Base-by-base conservation (phyloP, 192 early-diverging fungal species). In the Podila epigama region DNA sequence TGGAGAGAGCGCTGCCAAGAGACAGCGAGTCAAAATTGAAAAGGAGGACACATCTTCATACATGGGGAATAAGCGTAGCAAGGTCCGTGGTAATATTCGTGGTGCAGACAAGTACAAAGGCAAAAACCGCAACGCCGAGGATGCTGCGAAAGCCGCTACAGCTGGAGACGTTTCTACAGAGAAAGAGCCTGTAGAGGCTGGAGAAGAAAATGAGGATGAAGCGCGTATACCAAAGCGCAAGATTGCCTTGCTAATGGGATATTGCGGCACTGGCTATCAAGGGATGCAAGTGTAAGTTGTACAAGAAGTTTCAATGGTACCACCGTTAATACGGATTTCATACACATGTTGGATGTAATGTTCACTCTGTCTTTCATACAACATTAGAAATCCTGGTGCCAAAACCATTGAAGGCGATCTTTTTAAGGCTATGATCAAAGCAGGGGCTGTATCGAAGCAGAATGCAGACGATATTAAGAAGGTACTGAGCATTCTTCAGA, bases 261-360 rank as follows among this genome's bases (percentile, higher is more conserved):
- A 92, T 81, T 94, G 93, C 72, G 98, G 98, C 2, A 93, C 95
- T 35, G 97, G 93, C 2, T 99, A 95, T 87, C 89, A 92, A 63
- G 98, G 98, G 20, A 95, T 97, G 95, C 98, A 99, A 77, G 86
- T 96, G 91, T 93, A 86, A 70, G 85, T 69, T 33, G 0, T 48
- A 12, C 25, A 67, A 32, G 27, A n/a, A n/a, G n/a, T n/a, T n/a
- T n/a, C n/a, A n/a, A n/a, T n/a, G n/a, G n/a, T n/a, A n/a, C n/a
- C n/a, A n/a, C n/a, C n/a, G n/a, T n/a, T n/a, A n/a, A n/a, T n/a
- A n/a, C n/a, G n/a, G n/a, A n/a, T n/a, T n/a, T n/a, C n/a, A n/a
- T n/a, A n/a, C n/a, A n/a, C n/a, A n/a, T n/a, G n/a, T n/a, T 28
- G 11, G 5, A 39, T 12, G n/a, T 20, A 63, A 11, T 58, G 1